These are phyloP conservation scores for Aspergillus sergii DNA, from an alignment of 2,329 filamentous ascomycete species.

Conservation along the genomic window DNA sequence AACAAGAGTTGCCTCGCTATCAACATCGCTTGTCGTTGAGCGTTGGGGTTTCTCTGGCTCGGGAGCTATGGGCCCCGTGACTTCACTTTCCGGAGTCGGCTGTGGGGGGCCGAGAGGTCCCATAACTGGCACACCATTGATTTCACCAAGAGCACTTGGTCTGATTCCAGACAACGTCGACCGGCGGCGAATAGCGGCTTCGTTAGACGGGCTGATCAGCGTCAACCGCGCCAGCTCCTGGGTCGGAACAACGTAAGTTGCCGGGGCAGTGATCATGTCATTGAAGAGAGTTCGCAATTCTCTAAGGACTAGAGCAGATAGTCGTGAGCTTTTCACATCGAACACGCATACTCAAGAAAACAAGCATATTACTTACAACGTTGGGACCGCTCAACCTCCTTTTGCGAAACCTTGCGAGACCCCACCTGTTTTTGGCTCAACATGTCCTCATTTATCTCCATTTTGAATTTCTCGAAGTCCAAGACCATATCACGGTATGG, in stretches of 20 bases:
- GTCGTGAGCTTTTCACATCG: conserved; percentile 4
- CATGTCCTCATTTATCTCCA: conserved; percentile 66
- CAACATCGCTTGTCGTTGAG: conserved; percentile 30
- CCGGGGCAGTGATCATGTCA: conserved; percentile 66
- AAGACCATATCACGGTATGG: conserved; percentile 80
- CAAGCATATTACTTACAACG: conserved; percentile 64
- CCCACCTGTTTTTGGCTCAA: conserved; percentile 72
- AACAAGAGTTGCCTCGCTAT: conserved; percentile 41
- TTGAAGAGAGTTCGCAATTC: conserved; percentile 72
- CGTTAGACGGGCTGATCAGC: conserved; percentile 63
- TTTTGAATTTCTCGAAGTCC: conserved; percentile 70
- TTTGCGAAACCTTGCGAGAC: conserved; percentile 65
- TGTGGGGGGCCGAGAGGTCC: conserved; percentile 49
- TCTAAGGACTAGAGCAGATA: conserved; percentile 62
- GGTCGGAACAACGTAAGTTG: conserved; percentile 67
- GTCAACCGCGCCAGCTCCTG: conserved; percentile 80
- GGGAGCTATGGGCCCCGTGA: conserved; percentile 21
- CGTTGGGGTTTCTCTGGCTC: conserved; percentile 26
- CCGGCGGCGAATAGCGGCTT: conserved; percentile 53
- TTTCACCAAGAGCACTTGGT: conserved; percentile 42
- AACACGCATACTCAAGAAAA: neutral
- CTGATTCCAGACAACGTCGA: conserved; percentile 44
- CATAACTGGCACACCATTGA: conserved; percentile 48
- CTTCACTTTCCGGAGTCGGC: conserved; percentile 16
- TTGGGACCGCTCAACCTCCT: conserved; percentile 64